Conservation (phyloP, 768 basidiomycete genomes). For the Pleurotus giganteus region DNA sequence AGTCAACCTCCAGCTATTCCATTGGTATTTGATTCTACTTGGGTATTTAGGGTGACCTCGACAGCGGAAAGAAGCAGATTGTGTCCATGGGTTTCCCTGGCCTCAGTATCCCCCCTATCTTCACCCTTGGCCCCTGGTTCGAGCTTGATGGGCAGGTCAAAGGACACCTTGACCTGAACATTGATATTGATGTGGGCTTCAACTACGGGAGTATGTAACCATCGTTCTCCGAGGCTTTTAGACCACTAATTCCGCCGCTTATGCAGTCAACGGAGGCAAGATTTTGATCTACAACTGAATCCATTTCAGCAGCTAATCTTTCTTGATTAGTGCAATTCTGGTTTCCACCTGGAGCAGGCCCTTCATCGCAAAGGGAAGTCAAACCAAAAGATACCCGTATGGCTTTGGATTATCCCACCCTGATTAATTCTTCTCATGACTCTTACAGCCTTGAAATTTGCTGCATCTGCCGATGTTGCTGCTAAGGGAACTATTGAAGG, state of each 20-base stretch:
- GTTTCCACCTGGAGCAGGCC: constrained; percentile 3
- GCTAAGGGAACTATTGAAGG: constrained; percentile 25
- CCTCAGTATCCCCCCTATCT: neutral
- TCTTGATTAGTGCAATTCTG: constrained; percentile 3
- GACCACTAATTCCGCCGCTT: no score
- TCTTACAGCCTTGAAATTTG: constrained; percentile 18
- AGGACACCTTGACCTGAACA: neutral
- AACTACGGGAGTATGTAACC: neutral
- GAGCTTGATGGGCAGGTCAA: constrained; percentile 1
- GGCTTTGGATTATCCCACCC: neutral
- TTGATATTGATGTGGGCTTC: constrained; percentile 4
- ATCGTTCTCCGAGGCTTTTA: neutral
- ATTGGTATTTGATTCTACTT: no score
- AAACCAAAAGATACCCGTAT: constrained; percentile 7
- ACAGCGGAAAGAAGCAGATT: constrained; percentile 8
- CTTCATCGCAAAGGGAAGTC: neutral
- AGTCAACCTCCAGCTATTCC: no score
- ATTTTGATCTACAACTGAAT: no score
- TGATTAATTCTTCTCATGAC: neutral
- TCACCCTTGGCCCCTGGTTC: constrained; percentile 7
- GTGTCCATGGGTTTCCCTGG: constrained; percentile 2
- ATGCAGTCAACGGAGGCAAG: no score
- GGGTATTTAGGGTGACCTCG: constrained; percentile 4
- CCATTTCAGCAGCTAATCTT: neutral
- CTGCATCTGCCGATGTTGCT: constrained; percentile 22